A percentile compares a stretch with the other conserved stretches of the same genome.
Conservation (phyloP, 495 filamentous ascomycete species). For the Penicillium maclennaniae region DNA sequence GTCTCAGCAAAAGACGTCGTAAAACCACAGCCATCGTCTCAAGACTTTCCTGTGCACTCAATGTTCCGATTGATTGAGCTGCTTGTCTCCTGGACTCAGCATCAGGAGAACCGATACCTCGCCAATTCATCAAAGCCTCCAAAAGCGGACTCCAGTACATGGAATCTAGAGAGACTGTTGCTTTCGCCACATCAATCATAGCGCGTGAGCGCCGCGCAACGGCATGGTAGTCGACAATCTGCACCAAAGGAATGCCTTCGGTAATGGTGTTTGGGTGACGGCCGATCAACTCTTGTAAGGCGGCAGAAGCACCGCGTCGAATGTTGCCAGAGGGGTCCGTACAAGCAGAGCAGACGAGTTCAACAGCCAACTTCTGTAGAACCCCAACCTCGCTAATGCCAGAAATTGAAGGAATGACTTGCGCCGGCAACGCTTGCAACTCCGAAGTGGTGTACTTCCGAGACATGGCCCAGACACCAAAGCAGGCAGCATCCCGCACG, state of each 20-base stretch:
- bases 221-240: constrained; percentile 87
- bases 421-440: constrained; percentile 57
- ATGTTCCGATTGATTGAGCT: constrained; percentile 60
- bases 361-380: constrained; percentile 71
- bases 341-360: constrained; percentile 76
- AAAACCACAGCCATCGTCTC: constrained; percentile 32
- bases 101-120: constrained; percentile 77
- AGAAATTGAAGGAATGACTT: constrained; percentile 27
- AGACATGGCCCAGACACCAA: constrained; percentile 90
- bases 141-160: constrained; percentile 69
- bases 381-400: constrained; percentile 38
- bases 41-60: constrained; percentile 42
- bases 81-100: constrained; percentile 66
- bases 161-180: constrained; percentile 57
- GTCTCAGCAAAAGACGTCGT: constrained; percentile 38
- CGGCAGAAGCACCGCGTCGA: constrained; percentile 84
- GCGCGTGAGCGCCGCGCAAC: constrained; percentile 83
- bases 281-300: constrained; percentile 89
- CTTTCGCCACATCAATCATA: constrained; percentile 67
- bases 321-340: constrained; percentile 92
- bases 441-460: constrained; percentile 81
- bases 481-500: constrained; percentile 94
- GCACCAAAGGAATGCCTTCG: constrained; percentile 79
- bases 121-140: constrained; percentile 75
- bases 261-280: constrained; percentile 80